A percentile compares a stretch with the other conserved stretches of the same genome.
These are phyloP conservation scores for Triticum timopheevii DNA, from an alignment of 176 grass and related monocot genomes.

Conservation along the genomic window DNA sequence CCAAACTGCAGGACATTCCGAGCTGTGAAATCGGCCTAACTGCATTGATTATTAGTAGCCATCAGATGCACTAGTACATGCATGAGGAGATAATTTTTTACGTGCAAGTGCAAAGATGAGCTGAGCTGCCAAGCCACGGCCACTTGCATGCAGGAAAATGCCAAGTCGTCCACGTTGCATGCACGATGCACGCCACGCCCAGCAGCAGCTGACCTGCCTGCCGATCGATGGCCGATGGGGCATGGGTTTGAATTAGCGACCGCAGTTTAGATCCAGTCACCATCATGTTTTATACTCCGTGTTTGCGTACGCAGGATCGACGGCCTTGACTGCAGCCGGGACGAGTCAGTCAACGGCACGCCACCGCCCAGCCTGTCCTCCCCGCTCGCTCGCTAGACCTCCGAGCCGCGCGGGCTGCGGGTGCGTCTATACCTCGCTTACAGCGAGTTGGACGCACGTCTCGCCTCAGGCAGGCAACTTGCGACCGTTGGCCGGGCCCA, in stretches of 20 bases:
- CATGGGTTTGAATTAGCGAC: neutral
- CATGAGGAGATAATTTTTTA: neutral
- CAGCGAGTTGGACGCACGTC: too few species aligned
- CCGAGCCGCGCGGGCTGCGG: neutral
- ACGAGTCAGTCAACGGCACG: neutral
- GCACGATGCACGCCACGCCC: neutral
- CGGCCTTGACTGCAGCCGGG: neutral
- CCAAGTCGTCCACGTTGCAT: conserved; percentile 30
- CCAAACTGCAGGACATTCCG: neutral
- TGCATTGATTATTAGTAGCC: neutral
- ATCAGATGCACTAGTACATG: neutral
- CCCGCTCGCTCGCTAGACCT: neutral
- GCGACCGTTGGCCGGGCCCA: too few species aligned
- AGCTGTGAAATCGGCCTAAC: neutral
- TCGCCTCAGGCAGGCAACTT: too few species aligned
- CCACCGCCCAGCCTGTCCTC: neutral
- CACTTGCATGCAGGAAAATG: conserved; percentile 3
- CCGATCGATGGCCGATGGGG: neutral
- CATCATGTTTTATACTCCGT: neutral
- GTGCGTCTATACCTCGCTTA: too few species aligned
- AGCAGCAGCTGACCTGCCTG: too few species aligned
- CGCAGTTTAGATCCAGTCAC: neutral
- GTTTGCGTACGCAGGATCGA: neutral
- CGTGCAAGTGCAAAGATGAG: neutral
- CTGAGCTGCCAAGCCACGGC: neutral